phyloP scores from a whole-genome alignment of 2,329 filamentous ascomycete genomes.

The Myriosclerotinia duriaeana region DNA sequence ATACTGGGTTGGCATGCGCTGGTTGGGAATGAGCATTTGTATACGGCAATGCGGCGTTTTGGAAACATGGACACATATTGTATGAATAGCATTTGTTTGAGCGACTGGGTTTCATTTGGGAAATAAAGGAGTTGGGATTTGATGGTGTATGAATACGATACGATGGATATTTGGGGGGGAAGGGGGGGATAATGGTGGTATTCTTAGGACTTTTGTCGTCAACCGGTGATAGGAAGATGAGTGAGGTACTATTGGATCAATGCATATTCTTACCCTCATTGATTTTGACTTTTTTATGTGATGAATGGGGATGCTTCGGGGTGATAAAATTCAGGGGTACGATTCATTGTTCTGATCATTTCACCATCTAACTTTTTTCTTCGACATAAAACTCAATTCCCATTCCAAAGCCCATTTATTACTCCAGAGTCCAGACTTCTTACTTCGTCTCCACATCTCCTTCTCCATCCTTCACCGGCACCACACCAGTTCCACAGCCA shows the following conservation, averaged over 20 bases:
- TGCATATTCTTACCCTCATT: background rate
- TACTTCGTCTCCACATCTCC: too few relatives aligned
- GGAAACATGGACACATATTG: background rate
- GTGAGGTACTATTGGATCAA: background rate
- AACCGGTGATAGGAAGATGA: background rate
- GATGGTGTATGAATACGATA: background rate
- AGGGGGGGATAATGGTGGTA: background rate
- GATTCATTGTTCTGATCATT: too few relatives aligned
- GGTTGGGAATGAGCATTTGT: constrained; percentile 1
- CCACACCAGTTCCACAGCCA: too few relatives aligned
- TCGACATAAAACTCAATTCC: too few relatives aligned
- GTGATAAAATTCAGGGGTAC: too few relatives aligned
- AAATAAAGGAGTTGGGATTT: background rate
- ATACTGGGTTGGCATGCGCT: background rate
- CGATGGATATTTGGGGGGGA: background rate
- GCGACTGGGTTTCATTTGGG: background rate
- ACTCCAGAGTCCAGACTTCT: too few relatives aligned
- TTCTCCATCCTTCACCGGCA: too few relatives aligned
- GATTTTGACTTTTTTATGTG: too few relatives aligned
- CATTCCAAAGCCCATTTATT: too few relatives aligned
- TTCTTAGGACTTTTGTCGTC: background rate
- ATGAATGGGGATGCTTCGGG: too few relatives aligned
- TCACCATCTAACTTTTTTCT: too few relatives aligned
- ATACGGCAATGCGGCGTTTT: constrained; percentile 7
- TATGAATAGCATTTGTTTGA: background rate